phyloP scores from a whole-genome alignment of 2,329 filamentous ascomycete species.

The Fusarium vanettenii region DNA sequence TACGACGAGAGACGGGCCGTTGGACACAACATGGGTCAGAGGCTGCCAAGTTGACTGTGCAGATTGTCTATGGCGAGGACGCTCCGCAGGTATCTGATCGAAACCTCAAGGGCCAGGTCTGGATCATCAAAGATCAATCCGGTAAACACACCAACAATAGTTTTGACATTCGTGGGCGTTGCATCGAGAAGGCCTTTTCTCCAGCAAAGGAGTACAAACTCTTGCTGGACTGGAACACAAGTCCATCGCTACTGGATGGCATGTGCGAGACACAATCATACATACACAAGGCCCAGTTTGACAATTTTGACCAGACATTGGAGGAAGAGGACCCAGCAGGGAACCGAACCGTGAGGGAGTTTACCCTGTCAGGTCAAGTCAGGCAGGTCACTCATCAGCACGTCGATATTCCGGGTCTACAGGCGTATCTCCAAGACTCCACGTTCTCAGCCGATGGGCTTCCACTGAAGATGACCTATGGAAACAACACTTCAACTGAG shows the following conservation, averaged over 20 bases:
- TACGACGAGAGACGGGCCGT: background rate
- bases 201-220: background rate
- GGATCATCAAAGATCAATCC: background rate
- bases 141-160: background rate
- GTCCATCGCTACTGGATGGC: background rate
- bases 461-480: background rate
- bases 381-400: background rate
- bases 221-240: background rate
- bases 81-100: background rate
- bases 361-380: background rate
- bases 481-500: background rate
- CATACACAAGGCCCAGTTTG: background rate
- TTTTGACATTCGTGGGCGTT: background rate
- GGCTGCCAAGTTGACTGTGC: background rate
- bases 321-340: background rate
- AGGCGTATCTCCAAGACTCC: background rate
- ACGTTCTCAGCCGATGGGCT: background rate
- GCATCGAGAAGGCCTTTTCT: background rate
- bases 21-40: rapidly evolving
- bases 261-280: background rate
- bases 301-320: background rate
- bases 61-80: background rate
- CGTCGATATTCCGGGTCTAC: rapidly evolving
- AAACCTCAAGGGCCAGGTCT: background rate
- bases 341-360: background rate